Evolutionary conservation across 768 basidiomycete genomes (phyloP).

Genomic region (Hypholoma sublateritium): DNA sequence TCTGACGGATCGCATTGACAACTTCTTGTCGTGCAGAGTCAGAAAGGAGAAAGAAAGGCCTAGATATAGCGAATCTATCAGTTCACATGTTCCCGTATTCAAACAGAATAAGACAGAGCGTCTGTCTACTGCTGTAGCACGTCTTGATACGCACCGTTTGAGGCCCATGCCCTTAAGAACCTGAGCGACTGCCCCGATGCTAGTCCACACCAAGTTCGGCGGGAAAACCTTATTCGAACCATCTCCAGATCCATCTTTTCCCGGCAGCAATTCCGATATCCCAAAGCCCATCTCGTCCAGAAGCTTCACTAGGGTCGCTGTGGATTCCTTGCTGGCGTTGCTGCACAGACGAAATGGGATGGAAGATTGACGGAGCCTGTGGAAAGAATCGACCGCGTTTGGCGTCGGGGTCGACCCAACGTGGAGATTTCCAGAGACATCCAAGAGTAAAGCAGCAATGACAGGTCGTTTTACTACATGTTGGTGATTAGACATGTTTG

Average conservation of each 20-base stretch:
- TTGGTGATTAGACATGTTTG: background rate
- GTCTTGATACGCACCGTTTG: slow-evolving; percentile 32
- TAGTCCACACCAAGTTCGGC: slow-evolving; percentile 49
- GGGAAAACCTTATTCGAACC: background rate
- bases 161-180: slow-evolving; percentile 40
- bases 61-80: slow-evolving; percentile 14
- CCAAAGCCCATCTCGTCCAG: slow-evolving; percentile 24
- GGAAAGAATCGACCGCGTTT: slow-evolving; percentile 46
- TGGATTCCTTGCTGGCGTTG: slow-evolving; percentile 70
- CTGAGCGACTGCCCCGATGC: slow-evolving; percentile 56
- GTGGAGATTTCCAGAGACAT: slow-evolving; percentile 69
- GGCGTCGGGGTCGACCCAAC: slow-evolving; percentile 49
- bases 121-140: background rate
- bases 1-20: slow-evolving; percentile 4
- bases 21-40: slow-evolving; percentile 47
- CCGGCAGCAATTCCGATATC: background rate
- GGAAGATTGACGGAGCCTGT: slow-evolving; percentile 28
- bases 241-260: background rate
- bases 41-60: slow-evolving; percentile 60
- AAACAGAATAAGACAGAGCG: background rate
- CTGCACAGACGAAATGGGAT: slow-evolving; percentile 59
- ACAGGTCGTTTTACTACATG: slow-evolving; percentile 26
- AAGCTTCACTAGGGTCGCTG: slow-evolving; percentile 36
- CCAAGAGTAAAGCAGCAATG: slow-evolving; percentile 57
- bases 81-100: background rate